Percentiles rank a stretch among this genome's conserved stretches.
phyloP scores from a whole-genome alignment of 345 rosid species.

The Salix koriyanagi region DNA sequence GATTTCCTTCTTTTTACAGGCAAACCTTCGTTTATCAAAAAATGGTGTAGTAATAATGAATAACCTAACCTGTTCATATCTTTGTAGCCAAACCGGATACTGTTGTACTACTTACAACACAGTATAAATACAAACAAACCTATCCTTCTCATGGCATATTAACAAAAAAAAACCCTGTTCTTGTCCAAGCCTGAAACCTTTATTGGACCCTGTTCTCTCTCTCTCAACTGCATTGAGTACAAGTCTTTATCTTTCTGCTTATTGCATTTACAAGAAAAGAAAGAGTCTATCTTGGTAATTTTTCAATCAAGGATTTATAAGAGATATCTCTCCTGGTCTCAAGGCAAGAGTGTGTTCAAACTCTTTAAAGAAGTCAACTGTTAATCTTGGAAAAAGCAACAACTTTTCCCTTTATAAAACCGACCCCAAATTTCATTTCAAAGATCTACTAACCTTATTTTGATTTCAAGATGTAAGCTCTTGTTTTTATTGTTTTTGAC shows the following conservation, averaged over 20 bases:
- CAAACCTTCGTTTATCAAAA: too few relatives aligned
- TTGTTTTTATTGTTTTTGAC: not conserved
- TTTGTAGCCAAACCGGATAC: not conserved
- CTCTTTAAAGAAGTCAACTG: not conserved
- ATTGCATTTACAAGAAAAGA: not conserved
- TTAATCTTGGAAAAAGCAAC: not conserved
- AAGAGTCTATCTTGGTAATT: not conserved
- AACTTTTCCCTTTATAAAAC: not conserved
- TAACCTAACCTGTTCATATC: too few relatives aligned
- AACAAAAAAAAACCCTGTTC: not conserved
- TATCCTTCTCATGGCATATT: not conserved
- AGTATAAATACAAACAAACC: not conserved
- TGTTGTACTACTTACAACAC: too few relatives aligned
- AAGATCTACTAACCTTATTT: not conserved
- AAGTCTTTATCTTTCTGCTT: not conserved
- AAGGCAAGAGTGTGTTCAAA: not conserved
- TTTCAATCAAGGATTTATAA: not conserved
- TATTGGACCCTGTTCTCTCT: not conserved
- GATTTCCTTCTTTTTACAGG: too few relatives aligned
- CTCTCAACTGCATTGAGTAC: not conserved
- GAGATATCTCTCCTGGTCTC: not conserved
- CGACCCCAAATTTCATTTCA: not conserved
- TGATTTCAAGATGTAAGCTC: not conserved
- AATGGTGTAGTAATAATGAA: too few relatives aligned
- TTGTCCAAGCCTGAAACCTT: not conserved